Evolutionary conservation across 163 green algal genomes (phyloP).

Genomic region (Prototheca wickerhamii): DNA sequence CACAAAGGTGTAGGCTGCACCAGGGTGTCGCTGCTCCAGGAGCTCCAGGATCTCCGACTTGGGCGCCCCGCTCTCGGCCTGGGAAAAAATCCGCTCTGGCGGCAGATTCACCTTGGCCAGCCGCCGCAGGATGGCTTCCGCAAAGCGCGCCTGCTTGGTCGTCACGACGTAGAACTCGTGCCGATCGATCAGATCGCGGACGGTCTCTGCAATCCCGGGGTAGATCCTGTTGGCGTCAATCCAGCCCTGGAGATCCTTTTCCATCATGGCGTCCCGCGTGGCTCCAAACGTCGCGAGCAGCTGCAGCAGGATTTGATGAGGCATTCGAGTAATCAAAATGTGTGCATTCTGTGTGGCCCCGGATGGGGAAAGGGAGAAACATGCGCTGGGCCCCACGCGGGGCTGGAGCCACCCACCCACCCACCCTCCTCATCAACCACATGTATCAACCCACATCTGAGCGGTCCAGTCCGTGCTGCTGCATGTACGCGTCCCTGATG

Average conservation of each 20-base stretch:
- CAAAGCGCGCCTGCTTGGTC: constrained; percentile 90
- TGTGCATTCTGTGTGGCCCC: too few relatives aligned
- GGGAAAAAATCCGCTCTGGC: constrained; percentile 75
- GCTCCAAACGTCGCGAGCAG: constrained; percentile 83
- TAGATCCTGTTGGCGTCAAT: constrained; percentile 89
- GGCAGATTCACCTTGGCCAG: constrained; percentile 74
- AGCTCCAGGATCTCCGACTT: constrained; percentile 77
- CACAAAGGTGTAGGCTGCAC: constrained; percentile 59
- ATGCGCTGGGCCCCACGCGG: too few relatives aligned
- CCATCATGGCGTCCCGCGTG: constrained; percentile 91
- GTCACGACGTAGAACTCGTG: constrained; percentile 88
- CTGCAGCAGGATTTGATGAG: constrained; percentile 29
- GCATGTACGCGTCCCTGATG: constrained; percentile 69
- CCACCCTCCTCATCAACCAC: not conserved
- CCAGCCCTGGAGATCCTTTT: constrained; percentile 77
- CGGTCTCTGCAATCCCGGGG: constrained; percentile 53
- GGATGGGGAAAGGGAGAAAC: too few relatives aligned
- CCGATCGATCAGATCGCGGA: constrained; percentile 43
- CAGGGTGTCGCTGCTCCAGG: constrained; percentile 57
- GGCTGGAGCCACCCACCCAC: not conserved
- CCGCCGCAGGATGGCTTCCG: constrained; percentile 72
- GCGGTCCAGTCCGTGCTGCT: constrained; percentile 67
- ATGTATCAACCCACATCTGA: constrained; percentile 38
- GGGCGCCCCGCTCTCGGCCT: constrained; percentile 63
- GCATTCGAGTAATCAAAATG: not conserved